Percentiles rank a stretch among this genome's conserved stretches.
These are phyloP conservation scores for Tremella yokohamensis DNA, from an alignment of 768 basidiomycete genomes.

Conservation along the genomic window DNA sequence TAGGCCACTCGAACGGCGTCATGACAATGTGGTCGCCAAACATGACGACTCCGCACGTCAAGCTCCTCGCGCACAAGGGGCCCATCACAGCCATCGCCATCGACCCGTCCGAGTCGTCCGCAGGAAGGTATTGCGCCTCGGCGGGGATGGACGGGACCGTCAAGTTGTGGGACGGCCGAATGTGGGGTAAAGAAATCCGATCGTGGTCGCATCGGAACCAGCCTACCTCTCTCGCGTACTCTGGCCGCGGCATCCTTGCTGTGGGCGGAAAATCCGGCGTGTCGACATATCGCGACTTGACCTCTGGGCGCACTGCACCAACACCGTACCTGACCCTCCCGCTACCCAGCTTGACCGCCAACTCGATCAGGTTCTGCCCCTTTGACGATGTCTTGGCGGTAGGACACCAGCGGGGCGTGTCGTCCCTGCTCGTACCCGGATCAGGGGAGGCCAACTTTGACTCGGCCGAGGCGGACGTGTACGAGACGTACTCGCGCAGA, in stretches of 20 bases:
- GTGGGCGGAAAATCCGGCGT: constrained; percentile 79
- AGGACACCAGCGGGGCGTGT: constrained; percentile 62
- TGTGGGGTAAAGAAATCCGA: constrained; percentile 84
- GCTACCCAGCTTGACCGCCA: constrained; percentile 72
- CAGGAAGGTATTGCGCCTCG: constrained; percentile 87
- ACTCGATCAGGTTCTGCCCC: constrained; percentile 74
- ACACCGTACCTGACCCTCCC: constrained; percentile 80
- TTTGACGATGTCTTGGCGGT: constrained; percentile 51
- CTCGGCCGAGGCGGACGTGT: constrained; percentile 87
- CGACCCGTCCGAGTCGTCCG: constrained; percentile 66
- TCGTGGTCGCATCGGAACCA: constrained; percentile 62
- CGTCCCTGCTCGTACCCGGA: constrained; percentile 83
- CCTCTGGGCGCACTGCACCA: constrained; percentile 56
- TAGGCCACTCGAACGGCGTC: constrained; percentile 86
- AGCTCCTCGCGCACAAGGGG: constrained; percentile 83
- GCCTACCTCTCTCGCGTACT: constrained; percentile 74
- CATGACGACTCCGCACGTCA: constrained; percentile 83
- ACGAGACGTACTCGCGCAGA: constrained; percentile 74
- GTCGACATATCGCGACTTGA: constrained; percentile 68
- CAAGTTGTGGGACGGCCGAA: constrained; percentile 95
- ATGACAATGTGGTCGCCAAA: constrained; percentile 98
- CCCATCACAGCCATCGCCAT: constrained; percentile 76
- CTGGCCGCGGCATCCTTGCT: constrained; percentile 74
- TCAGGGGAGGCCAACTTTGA: constrained; percentile 94
- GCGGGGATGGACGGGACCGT: constrained; percentile 80